These are phyloP conservation scores for Ceratocystis ficicola DNA, from an alignment of 2,329 filamentous ascomycete genomes.

Conservation along the genomic window DNA sequence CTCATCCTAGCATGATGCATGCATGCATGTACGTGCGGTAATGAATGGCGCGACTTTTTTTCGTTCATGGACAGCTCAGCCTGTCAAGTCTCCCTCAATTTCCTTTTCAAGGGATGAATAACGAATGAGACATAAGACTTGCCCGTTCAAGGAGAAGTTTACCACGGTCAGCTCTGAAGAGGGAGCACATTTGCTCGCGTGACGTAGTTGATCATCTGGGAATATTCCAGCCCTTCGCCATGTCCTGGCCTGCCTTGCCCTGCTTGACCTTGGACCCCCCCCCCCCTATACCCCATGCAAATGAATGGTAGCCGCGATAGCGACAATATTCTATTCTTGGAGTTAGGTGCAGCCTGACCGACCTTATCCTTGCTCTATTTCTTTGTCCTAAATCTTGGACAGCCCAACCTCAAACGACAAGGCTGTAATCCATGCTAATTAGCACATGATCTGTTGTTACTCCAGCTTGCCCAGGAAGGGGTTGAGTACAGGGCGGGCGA, in stretches of 20 bases:
- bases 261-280: not conserved
- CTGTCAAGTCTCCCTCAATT: no score
- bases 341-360: not conserved
- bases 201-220: not conserved
- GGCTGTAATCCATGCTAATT: not conserved
- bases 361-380: not conserved
- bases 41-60: not conserved
- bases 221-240: not conserved
- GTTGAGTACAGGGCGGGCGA: no score
- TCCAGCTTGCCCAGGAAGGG: no score
- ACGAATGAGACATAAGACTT: not conserved
- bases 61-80: no score
- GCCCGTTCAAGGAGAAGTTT: conserved; percentile 1
- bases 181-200: not conserved
- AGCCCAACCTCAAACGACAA: not conserved
- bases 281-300: no score
- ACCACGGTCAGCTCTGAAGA: not conserved
- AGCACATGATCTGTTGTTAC: no score
- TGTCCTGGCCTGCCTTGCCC: not conserved
- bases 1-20: not conserved
- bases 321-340: no score
- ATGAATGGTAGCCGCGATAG: no score
- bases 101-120: no score
- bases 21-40: not conserved
- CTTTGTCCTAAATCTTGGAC: not conserved